Evolutionary conservation across 352 stramenopile species (phyloP), one percentile per base, ranked within the genome.

Genomic region (Globisporangium viniferum): DNA sequence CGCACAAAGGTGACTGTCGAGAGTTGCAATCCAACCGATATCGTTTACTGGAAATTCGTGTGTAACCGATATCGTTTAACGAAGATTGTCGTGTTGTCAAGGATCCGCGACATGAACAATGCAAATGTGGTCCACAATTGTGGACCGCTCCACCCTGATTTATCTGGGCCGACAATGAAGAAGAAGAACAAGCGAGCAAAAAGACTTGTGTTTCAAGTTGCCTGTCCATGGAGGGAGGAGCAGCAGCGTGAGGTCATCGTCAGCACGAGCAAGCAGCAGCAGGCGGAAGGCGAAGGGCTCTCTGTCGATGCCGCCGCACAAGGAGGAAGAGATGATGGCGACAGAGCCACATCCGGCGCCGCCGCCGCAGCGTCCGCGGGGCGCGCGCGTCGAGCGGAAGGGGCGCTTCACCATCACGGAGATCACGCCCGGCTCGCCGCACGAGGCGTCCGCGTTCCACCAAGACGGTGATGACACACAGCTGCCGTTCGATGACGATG

Each of bases 331-430:
- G 33, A 68, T 48, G 60, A 84, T 81, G 70, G 75, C 79, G 70
- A 48, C 41, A 2, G 41, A 48, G 18, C 3, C 41, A n/a, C 41
- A 48, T 7, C 41, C 15, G 1, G 59, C 31, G 64, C 80, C 79
- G 62, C 80, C 79, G 60, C 71, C 67, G 41, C 68, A 74, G 64
- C 73, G 53, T 22, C 33, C 58, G n/a, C 55, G 24, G 5, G 63
- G 70, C 60, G 77, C 69, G 73, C 84, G 84, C 41, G 84, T 94
- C 10, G 81, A 94, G 75, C 77, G 82, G 71, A 84, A 86, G 62
- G 84, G 86, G 9, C 83, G 86, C 73, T 94, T 94, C 71, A 94
- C 86, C 5, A 94, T 94, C 74, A 92, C 81, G 6, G 84, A 92
- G 68, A 86, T 94, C 63, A 71, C 86, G 56, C 82, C 83, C 2